Evolutionary conservation across 73 alveolate genomes (phyloP).

Genomic region (Paramecium sexaurelia): DNA sequence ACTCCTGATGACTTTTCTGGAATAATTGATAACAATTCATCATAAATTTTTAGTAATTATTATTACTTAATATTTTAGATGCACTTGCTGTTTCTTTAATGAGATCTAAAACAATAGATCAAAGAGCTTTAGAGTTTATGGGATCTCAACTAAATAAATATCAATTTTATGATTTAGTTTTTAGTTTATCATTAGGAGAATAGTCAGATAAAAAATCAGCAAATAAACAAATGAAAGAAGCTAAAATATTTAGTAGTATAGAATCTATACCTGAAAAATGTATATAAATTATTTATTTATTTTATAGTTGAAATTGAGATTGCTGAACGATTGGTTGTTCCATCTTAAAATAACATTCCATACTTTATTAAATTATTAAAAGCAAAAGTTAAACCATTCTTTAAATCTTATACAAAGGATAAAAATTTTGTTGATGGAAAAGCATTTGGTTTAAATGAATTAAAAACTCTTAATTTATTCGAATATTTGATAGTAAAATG

Average conservation of each 20-base stretch:
- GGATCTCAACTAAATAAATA: constrained; percentile 13
- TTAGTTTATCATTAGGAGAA: background rate
- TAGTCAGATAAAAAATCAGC: background rate
- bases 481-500: constrained; percentile 12
- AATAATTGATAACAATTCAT: background rate
- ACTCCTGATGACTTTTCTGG: background rate
- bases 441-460: background rate
- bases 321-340: background rate
- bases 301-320: constrained; percentile 4
- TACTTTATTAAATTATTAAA: background rate
- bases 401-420: background rate
- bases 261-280: background rate
- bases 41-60: background rate
- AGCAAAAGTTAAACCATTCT: constrained; percentile 16
- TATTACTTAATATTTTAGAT: background rate
- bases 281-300: background rate
- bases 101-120: background rate
- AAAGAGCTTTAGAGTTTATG: background rate
- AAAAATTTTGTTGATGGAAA: background rate
- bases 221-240: background rate
- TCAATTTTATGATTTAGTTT: constrained; percentile 18
- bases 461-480: background rate
- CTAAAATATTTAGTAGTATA: background rate
- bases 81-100: constrained; percentile 35
- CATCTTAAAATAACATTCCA: background rate